A percentile compares a stretch with the other conserved stretches of the same genome.
These are phyloP conservation scores for Globisporangium sylvaticum DNA, from an alignment of 352 stramenopile genomes.

Conservation along the genomic window DNA sequence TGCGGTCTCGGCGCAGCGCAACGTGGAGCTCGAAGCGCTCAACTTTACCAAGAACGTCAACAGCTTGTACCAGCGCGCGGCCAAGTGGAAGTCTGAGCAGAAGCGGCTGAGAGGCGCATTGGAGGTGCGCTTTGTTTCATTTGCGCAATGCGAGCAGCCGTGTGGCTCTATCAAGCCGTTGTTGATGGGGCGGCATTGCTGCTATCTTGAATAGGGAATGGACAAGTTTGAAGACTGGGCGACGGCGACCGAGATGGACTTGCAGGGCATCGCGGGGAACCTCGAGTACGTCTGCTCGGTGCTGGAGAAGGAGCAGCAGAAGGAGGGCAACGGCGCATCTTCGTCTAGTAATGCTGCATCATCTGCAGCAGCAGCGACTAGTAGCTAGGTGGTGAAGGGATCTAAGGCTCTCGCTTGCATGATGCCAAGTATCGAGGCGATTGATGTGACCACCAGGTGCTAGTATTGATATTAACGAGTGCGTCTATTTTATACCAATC, in stretches of 20 bases:
- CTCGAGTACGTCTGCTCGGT: conserved; percentile 67
- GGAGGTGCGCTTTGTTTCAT: conserved; percentile 20
- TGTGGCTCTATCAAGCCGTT: not conserved
- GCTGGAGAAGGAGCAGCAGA: conserved; percentile 44
- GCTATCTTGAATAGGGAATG: conserved; percentile 23
- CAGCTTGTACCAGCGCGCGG: conserved; percentile 46
- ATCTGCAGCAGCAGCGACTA: not conserved
- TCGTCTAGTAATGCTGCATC: too few relatives aligned
- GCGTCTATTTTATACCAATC: not conserved
- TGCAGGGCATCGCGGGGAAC: conserved; percentile 56
- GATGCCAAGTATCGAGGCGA: not conserved
- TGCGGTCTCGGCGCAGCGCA: conserved; percentile 46
- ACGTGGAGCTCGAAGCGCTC: conserved; percentile 56
- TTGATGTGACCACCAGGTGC: not conserved
- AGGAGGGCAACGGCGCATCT: not conserved
- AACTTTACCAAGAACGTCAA: conserved; percentile 60
- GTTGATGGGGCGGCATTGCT: not conserved
- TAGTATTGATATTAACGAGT: not conserved
- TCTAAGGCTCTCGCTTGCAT: not conserved
- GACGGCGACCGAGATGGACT: conserved; percentile 32
- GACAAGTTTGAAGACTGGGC: conserved; percentile 62
- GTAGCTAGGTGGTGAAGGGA: not conserved
- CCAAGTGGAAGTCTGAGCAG: conserved; percentile 67
- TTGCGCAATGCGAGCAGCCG: not conserved
- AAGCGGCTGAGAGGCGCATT: conserved; percentile 49